A percentile compares a stretch with the other conserved stretches of the same genome.
These are phyloP conservation scores for Leptographium lundbergii DNA, from an alignment of 2,329 filamentous ascomycete species.

Conservation along the genomic window DNA sequence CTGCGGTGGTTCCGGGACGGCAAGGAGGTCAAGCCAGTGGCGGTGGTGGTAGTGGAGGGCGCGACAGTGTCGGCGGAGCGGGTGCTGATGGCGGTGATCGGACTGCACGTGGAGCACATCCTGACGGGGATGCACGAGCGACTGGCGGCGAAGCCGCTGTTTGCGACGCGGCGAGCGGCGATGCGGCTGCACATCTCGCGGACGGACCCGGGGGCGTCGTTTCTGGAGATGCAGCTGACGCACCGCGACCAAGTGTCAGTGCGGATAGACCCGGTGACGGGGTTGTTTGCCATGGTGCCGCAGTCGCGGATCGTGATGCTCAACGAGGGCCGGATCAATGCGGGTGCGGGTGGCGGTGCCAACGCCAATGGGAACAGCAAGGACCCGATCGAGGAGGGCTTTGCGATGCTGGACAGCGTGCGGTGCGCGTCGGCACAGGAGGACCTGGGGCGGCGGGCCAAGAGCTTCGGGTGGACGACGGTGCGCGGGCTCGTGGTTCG, in stretches of 20 bases:
- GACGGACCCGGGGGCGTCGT: conserved; percentile 53
- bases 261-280: conserved; percentile 64
- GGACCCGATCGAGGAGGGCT: conserved; percentile 44
- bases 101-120: conserved; percentile 60
- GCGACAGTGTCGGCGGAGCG: conserved; percentile 53
- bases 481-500: conserved; percentile 32
- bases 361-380: conserved; percentile 8
- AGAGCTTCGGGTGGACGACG: conserved; percentile 51
- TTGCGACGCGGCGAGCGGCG: conserved; percentile 43
- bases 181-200: conserved; percentile 45
- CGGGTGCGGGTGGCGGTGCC: conserved; percentile 9
- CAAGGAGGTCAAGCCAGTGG: conserved; percentile 51
- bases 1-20: conserved; percentile 78
- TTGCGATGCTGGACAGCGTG: conserved; percentile 45
- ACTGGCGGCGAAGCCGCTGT: conserved; percentile 48
- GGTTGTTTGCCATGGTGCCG: conserved; percentile 60
- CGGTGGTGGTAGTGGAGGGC: conserved; percentile 48
- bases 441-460: conserved; percentile 46
- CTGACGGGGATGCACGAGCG: conserved; percentile 53
- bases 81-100: conserved; percentile 62
- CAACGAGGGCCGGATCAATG: conserved; percentile 54
- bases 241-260: conserved; percentile 46
- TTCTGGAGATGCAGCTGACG: conserved; percentile 57
- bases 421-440: conserved; percentile 50
- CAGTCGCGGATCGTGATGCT: conserved; percentile 41